Evolutionary conservation across 2,329 filamentous ascomycete genomes (phyloP).

Genomic region (Alternaria longipes): DNA sequence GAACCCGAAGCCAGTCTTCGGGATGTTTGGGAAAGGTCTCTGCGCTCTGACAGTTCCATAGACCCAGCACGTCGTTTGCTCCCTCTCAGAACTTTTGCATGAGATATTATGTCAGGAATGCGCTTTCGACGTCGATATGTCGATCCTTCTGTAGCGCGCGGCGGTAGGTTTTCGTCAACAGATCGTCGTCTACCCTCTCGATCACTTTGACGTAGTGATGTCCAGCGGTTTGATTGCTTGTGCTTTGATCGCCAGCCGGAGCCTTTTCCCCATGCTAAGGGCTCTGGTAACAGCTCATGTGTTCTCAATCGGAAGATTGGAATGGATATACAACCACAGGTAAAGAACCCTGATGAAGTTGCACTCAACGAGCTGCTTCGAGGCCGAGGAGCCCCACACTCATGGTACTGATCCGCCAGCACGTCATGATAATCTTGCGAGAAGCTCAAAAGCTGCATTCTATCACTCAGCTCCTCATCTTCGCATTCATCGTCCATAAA

Average conservation of each 20-base stretch:
- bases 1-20: not conserved
- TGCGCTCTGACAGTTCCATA: not conserved
- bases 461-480: constrained; percentile 31
- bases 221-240: constrained; percentile 26
- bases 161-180: not conserved
- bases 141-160: not conserved
- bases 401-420: constrained; percentile 37
- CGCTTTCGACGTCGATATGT: not conserved
- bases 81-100: not conserved
- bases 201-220: constrained; percentile 24
- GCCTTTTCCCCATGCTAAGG: constrained; percentile 34
- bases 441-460: constrained; percentile 35
- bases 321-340: not conserved
- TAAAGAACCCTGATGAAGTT: not conserved
- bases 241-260: constrained; percentile 16
- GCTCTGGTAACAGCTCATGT: constrained; percentile 11
- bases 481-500: constrained; percentile 29
- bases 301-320: not conserved
- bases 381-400: constrained; percentile 15
- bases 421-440: constrained; percentile 44
- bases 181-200: not conserved
- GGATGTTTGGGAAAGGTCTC: not conserved
- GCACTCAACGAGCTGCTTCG: not conserved
- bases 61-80: not conserved
- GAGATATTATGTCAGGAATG: not conserved